Evolutionary conservation across 352 stramenopile species (phyloP), one percentile per base, ranked within the genome.

Genomic region (Globisporangium cystogenes): DNA sequence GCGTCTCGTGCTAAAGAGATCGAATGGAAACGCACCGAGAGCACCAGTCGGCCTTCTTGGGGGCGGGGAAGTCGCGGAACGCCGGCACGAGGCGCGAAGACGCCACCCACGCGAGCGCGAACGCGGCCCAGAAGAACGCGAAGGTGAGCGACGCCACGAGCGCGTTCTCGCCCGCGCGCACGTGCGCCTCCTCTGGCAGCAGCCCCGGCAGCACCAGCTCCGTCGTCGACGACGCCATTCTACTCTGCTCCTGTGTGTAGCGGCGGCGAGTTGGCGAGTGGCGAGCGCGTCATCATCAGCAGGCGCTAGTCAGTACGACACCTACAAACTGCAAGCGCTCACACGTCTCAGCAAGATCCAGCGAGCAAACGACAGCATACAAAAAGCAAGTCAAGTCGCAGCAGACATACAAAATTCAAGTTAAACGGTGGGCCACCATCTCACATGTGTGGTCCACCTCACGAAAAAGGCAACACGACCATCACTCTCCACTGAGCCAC

Each of bases 21-120:
- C n/a, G n/a, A n/a, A n/a, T n/a, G 16, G 5, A 39, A 11, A 70
- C 76, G 36, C 55, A 90, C 81, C 78, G 66, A 7, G 81, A 92
- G 55, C 81, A 92, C 81, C 81, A 92, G 60, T 92, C 81, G 3
- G 81, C 81, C 51, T 90, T 92, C 40, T 87, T 65, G n/a, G 62
- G 74, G 12, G 72, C 46, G 4, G 75, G 77, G 56, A 92, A 92
- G 44, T 26, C 51, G 4, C 65, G 50, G 44, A 92, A 92, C 56
- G 87, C 79, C 3, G 74, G 61, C 27, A 90, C 67, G 47, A 67
- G 67, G 31, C 67, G 72, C 60, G 49, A 72, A 3, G 74, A 90
- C 10, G 81, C 49, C 55, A 70, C 57, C 81, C 81, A 90, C 12
- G 81, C 81, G 36, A 76, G 47, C 1, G 62, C 68, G 44, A 92